Evolutionary conservation across 2,329 filamentous ascomycete genomes (phyloP), one percentile per base, ranked within the genome.

Genomic region (Aureobasidium sp.): DNA sequence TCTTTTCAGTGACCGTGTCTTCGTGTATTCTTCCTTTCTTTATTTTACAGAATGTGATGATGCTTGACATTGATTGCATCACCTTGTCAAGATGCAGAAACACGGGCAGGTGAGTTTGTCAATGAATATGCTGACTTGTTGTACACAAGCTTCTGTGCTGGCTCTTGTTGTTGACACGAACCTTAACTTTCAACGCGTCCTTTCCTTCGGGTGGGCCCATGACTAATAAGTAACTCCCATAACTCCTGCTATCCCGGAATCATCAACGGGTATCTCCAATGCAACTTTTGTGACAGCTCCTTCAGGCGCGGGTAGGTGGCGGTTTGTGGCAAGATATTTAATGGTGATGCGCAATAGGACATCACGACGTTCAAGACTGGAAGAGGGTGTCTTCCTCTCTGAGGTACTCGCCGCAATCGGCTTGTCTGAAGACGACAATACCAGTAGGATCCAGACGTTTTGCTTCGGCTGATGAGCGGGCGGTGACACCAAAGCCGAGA

Each of bases 341-440:
- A n/a, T 48, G 29, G 20, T 57, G 29, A 57, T 2, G 53, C 12
- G 27, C 34, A 37, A 27, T 15, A 41, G 24, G 44, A 24, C 8
- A 4, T 37, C 24, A 43, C 12, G 26, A n/a, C 44, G 13, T n/a
- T 63, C 68, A 74, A 36, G 84, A 84, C 51, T 82, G 81, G 71
- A 87, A 87, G 53, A 87, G 75, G 1, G 83, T 83, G 70, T 87
- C 84, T 75, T 87, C 84, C 71, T 97, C 93, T 72, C 94, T 85
- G 71, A 99, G 80, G 72, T 96, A 99, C 78, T 97, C 93, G 69
- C 94, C 94, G 68, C 90, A 88, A 78, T 99, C 94, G 0, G 90
- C 90, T 78, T 99, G 94, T 67, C 93, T 83, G 77, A 97, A 97
- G 61, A 88, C 88, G 10, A 90, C 88, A 65, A 97, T 88, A 12